phyloP scores from a whole-genome alignment of 768 basidiomycete genomes.

The Hirschioporus abietinus region DNA sequence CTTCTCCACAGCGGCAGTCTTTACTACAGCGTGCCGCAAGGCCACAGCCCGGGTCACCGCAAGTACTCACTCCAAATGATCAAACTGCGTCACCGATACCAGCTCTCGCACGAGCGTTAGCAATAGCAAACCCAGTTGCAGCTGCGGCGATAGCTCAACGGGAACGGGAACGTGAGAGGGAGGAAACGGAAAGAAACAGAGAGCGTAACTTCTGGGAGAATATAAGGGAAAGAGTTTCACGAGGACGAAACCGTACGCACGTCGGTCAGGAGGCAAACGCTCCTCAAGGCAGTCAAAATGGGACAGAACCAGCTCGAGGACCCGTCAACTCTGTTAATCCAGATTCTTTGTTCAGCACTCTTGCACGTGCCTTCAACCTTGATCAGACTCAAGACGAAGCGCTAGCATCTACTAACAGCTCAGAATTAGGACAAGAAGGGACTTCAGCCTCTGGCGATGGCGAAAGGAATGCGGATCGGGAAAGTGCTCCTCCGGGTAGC shows the following conservation, averaged over 20 bases:
- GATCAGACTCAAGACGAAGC: conserved; percentile 4
- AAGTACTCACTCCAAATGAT: conserved; percentile 25
- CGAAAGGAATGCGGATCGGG: conserved; percentile 10
- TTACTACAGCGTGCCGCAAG: conserved; percentile 9
- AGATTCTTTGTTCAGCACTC: neutral
- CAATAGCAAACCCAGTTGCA: conserved; percentile 5
- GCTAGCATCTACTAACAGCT: conserved; percentile 6
- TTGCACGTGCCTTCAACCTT: neutral
- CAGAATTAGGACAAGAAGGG: conserved; percentile 7
- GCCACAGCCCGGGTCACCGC: conserved; percentile 18
- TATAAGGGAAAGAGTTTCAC: conserved; percentile 59
- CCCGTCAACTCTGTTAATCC: conserved; percentile 7
- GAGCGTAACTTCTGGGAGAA: conserved; percentile 65
- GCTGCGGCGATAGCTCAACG: conserved; percentile 5
- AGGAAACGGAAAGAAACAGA: conserved; percentile 27
- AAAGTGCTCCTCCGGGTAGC: conserved; percentile 40
- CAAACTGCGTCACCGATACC: conserved; percentile 24
- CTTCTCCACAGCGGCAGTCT: conserved; percentile 13
- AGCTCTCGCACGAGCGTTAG: conserved; percentile 13
- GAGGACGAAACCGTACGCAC: conserved; percentile 14
- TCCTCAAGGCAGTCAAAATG: conserved; percentile 12
- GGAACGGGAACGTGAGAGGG: conserved; percentile 14
- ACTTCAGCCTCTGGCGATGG: conserved; percentile 2
- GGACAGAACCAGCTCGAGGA: conserved; percentile 4
- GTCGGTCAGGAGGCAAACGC: neutral